Evolutionary conservation across 2,329 filamentous ascomycete species (phyloP), one percentile per base, ranked within the genome.

Genomic region (Elsinoe batatas): DNA sequence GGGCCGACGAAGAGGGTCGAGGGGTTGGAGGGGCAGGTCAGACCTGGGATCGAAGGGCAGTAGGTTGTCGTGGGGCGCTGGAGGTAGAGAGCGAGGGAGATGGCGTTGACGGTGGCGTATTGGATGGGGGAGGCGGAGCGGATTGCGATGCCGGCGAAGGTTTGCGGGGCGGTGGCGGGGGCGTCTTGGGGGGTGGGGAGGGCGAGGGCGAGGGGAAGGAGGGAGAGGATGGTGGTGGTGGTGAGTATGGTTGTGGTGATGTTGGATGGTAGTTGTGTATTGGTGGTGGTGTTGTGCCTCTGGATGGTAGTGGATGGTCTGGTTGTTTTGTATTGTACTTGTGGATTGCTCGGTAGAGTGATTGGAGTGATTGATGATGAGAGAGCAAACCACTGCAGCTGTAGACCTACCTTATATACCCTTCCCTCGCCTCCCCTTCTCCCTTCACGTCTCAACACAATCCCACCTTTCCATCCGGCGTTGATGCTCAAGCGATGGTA

Each of bases 81-180:
- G 38, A 59, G 55, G 32, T 32, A 58, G 42, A 58, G 53, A n/a
- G 53, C 11, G n/a, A 20, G 12, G 8, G 26, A 51, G 13, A 44
- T 43, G 47, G 57, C 57, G 57, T 57, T 61, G 54, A 64, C 49
- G 22, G 58, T 47, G 11, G 56, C 43, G 55, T 59, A 59, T n/a
- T 62, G 60, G 20, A 63, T 46, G n/a, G 43, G 32, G 20, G 56
- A 57, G 50, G 58, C 61, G 20, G 61, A 59, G 49, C 26, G 53
- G 44, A 62, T 61, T 56, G 60, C 57, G 32, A 61, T 38, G 43
- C 60, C 59, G 51, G 54, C 53, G 54, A 64, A 63, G 20, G 58
- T 54, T 42, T 54, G 46, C 13, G 43, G 36, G 2, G 53, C 42
- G 47, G 57, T 20, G 11, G 56, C 43, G 36, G 49, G 22, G 8